Percentiles rank a stretch among this genome's conserved stretches.
Conservation (phyloP, 2,329 filamentous ascomycete species). For the Chrysoporthe puriensis region DNA sequence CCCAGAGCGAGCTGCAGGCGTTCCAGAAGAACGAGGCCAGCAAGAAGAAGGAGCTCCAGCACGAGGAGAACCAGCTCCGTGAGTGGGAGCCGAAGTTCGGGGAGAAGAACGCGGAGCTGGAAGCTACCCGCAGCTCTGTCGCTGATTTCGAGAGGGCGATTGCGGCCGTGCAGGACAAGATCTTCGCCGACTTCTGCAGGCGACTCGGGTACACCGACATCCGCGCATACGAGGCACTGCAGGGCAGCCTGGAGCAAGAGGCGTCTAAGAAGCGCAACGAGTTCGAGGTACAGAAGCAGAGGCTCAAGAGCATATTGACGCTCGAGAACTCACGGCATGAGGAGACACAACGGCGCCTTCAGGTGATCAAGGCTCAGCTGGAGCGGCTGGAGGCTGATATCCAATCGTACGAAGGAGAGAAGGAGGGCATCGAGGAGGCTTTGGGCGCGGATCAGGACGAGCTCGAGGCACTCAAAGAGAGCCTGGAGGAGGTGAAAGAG, state of each 20-base stretch:
- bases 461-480: slow-evolving; percentile 74
- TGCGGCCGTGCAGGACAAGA: slow-evolving; percentile 80
- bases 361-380: slow-evolving; percentile 67
- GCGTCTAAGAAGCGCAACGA: slow-evolving; percentile 83
- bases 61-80: slow-evolving; percentile 71
- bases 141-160: slow-evolving; percentile 65
- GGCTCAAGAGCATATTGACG: slow-evolving; percentile 64
- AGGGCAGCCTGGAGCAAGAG: slow-evolving; percentile 90
- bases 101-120: slow-evolving; percentile 71
- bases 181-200: slow-evolving; percentile 85
- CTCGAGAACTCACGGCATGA: slow-evolving; percentile 58
- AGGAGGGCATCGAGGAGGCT: slow-evolving; percentile 72
- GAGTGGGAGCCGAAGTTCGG: slow-evolving; percentile 79
- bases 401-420: slow-evolving; percentile 70
- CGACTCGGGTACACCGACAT: slow-evolving; percentile 87
- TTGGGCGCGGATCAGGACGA: slow-evolving; percentile 76
- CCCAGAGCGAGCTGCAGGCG: slow-evolving; percentile 75
- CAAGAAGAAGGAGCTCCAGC: slow-evolving; percentile 80
- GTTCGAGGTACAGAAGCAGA: slow-evolving; percentile 82
- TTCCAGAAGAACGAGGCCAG: slow-evolving; percentile 83
- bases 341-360: slow-evolving; percentile 70
- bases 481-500: slow-evolving; percentile 69
- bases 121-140: slow-evolving; percentile 56
- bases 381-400: slow-evolving; percentile 71
- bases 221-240: slow-evolving; percentile 89